Conservation (phyloP, 495 filamentous ascomycete genomes). For the Neurospora intermedia region DNA sequence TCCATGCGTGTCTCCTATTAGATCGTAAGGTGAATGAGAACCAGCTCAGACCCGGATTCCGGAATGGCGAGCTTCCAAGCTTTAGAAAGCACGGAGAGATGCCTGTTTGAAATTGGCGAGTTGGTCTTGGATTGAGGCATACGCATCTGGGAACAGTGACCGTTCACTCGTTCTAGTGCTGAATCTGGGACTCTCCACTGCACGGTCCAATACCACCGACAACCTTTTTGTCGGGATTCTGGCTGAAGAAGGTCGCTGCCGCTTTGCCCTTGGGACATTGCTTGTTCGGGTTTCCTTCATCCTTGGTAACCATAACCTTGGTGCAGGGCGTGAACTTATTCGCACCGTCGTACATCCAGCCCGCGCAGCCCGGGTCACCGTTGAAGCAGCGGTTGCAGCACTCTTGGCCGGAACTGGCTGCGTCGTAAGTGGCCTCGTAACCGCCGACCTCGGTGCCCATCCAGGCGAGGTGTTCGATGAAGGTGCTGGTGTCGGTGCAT, state of each 20-base stretch:
- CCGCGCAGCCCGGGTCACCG: conserved; percentile 8
- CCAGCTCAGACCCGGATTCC: neutral
- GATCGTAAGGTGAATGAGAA: neutral
- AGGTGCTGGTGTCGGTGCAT: conserved; percentile 10
- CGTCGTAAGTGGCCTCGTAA: neutral
- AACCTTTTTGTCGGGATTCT: neutral
- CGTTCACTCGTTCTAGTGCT: neutral
- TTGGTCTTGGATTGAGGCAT: neutral
- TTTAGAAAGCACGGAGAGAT: neutral
- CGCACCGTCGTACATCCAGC: conserved; percentile 12
- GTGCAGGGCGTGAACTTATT: conserved; percentile 15
- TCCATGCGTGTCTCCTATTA: neutral
- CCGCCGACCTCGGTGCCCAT: neutral
- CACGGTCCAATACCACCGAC: neutral
- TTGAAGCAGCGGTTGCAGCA: conserved; percentile 15
- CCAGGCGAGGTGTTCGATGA: conserved; percentile 9
- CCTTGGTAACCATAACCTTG: conserved; percentile 1
- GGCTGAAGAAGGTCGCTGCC: neutral
- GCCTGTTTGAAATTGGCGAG: neutral
- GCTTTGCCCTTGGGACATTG: conserved; percentile 11
- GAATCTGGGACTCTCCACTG: neutral
- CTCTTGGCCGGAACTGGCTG: conserved; percentile 1
- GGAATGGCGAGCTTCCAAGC: neutral
- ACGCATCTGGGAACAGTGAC: neutral
- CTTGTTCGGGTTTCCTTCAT: neutral